phyloP scores from a whole-genome alignment of 768 basidiomycete genomes.

The Boletellus sp. region DNA sequence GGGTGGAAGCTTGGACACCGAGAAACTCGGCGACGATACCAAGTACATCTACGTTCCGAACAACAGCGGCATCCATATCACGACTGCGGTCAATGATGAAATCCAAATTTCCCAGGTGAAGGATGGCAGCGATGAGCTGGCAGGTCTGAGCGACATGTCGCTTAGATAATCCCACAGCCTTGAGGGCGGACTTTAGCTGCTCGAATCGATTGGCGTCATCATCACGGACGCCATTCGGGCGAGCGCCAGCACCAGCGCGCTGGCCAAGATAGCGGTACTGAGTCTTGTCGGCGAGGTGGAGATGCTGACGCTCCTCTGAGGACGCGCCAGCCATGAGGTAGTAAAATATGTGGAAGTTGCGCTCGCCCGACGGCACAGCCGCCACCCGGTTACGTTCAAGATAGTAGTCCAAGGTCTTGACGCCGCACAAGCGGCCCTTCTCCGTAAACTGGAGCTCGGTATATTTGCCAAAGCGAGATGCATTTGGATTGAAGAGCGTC shows the following conservation, averaged over 20 bases:
- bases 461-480: slow-evolving; percentile 96
- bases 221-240: slow-evolving; percentile 49
- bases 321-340: slow-evolving; percentile 92
- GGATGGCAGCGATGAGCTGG: slow-evolving; percentile 91
- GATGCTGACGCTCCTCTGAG: slow-evolving; percentile 81
- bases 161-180: slow-evolving; percentile 90
- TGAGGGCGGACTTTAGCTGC: slow-evolving; percentile 91
- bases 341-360: slow-evolving; percentile 98
- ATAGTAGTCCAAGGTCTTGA: slow-evolving; percentile 97
- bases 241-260: slow-evolving; percentile 44
- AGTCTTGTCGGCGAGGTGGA: slow-evolving; percentile 77
- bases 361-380: slow-evolving; percentile 82
- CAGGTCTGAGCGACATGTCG: slow-evolving; percentile 93
- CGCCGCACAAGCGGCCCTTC: slow-evolving; percentile 79
- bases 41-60: slow-evolving; percentile 81
- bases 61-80: slow-evolving; percentile 91
- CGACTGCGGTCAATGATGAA: slow-evolving; percentile 79
- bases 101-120: slow-evolving; percentile 94
- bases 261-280: slow-evolving; percentile 86
- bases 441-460: slow-evolving; percentile 97
- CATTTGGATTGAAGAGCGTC: slow-evolving; percentile 89
- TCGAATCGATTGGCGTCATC: slow-evolving; percentile 89
- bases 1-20: slow-evolving; percentile 66
- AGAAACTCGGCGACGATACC: slow-evolving; percentile 87
- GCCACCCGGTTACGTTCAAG: slow-evolving; percentile 90